A percentile compares a stretch with the other conserved stretches of the same genome.
phyloP scores from a whole-genome alignment of 1,139 yeast species.

The Arxiozyma bovina region DNA sequence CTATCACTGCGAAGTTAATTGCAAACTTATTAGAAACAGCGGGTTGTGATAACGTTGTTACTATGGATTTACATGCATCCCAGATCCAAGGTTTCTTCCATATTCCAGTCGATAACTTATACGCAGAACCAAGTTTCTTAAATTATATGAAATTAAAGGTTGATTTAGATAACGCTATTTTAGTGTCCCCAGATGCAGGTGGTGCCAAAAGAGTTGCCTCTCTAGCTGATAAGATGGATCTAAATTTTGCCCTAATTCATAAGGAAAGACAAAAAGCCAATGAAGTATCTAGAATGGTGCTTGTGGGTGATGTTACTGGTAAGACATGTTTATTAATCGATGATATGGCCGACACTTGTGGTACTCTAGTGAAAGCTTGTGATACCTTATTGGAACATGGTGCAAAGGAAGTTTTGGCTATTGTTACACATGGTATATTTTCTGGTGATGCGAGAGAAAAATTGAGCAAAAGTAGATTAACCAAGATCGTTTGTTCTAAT shows the following conservation, averaged over 20 bases:
- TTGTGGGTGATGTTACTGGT: constrained; percentile 66
- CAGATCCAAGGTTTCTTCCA: constrained; percentile 79
- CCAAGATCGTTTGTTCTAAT: constrained; percentile 63
- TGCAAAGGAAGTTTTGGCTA: constrained; percentile 67
- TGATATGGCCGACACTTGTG: constrained; percentile 84
- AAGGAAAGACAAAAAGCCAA: constrained; percentile 75
- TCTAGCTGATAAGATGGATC: constrained; percentile 65
- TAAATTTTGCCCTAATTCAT: constrained; percentile 72
- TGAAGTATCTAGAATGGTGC: constrained; percentile 70
- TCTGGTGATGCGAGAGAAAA: constrained; percentile 62
- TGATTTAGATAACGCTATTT: constrained; percentile 51
- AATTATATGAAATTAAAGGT: constrained; percentile 54
- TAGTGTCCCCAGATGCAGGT: constrained; percentile 80
- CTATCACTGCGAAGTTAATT: constrained; percentile 69
- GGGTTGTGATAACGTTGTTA: constrained; percentile 73
- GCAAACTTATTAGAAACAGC: constrained; percentile 72
- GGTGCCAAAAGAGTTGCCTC: constrained; percentile 81
- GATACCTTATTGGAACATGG: constrained; percentile 46
- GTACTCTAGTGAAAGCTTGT: constrained; percentile 70
- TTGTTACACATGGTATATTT: constrained; percentile 74
- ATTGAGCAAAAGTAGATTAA: constrained; percentile 49
- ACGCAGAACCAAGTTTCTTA: constrained; percentile 71
- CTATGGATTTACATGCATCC: constrained; percentile 78
- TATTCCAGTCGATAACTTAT: constrained; percentile 72
- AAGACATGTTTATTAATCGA: constrained; percentile 66